Base-by-base conservation (phyloP, 176 grass and related monocot species). In the Aechmea fasciata region DNA sequence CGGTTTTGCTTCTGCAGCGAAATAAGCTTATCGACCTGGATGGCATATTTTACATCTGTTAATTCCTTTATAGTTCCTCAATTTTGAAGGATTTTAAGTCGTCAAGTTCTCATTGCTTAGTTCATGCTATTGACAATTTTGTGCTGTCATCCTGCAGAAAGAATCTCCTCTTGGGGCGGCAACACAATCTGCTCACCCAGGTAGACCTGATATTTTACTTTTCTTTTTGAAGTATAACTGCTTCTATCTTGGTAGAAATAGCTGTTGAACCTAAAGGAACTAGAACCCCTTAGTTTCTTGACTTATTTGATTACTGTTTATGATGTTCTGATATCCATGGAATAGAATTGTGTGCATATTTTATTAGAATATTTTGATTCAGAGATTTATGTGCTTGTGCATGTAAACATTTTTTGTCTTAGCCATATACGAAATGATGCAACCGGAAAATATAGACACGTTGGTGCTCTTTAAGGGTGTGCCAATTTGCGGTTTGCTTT, bases 161-260 rank as follows among this genome's bases (percentile, higher is more conserved):
- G 92, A 96, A 73, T 91, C 92, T 13, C 85, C 92, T 59, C 85
- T 89, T 51, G 88, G 92, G 11, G 78, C 78, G 47, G 72, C 83
- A 14, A 91, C 85, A 49, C 80, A 96, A 87, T 96, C 88, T 78
- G 92, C 92, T 75, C 92, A 96, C 51, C 88, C 88, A 50, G 88
- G 92, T 96, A 81, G 17, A 61, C 20, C 22, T n/a, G 4, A 17
- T 18, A 19, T 59, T 1, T 18, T 59, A 9, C 19, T 59, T 59
- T 15, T 18, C 3, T 59, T 19, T 59, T 59, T 59, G 14, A 14
- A 59, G 33, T 18, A 61, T 61, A 18, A 59, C 7, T 59, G 13
- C 54, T 59, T 17, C 13, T 61, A 22, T 61, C 33, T 41, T n/a
- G 17, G 17, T 61, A 61, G 14, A 61, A 2, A 7, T 41, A 61